Percentiles rank a stretch among this genome's conserved stretches.
Evolutionary conservation across 2,329 filamentous ascomycete species (phyloP).

Genomic region (Epichloe aotearoae): DNA sequence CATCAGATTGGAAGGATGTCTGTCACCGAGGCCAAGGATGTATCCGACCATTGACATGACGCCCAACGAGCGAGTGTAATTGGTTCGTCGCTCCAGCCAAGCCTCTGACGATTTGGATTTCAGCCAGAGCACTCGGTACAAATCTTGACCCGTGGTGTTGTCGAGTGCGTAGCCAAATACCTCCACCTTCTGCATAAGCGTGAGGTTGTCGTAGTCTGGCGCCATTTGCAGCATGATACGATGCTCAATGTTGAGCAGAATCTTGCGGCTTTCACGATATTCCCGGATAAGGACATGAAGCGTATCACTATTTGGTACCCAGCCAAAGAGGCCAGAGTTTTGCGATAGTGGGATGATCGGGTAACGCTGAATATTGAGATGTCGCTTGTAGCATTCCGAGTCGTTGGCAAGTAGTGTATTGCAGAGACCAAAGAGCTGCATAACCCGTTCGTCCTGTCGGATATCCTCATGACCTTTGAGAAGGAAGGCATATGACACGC

Average conservation of each 20-base stretch:
- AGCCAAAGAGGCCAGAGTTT: slow-evolving; percentile 86
- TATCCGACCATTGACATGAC: slow-evolving; percentile 99
- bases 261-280: slow-evolving; percentile 93
- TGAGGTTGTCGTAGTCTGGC: slow-evolving; percentile 95
- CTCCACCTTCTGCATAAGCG: slow-evolving; percentile 99
- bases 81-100: slow-evolving; percentile 96
- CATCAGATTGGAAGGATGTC: slow-evolving; percentile 96
- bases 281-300: slow-evolving; percentile 93
- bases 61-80: slow-evolving; percentile 90
- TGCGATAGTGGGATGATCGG: slow-evolving; percentile 95
- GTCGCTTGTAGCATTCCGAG: slow-evolving; percentile 90
- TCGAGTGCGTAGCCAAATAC: slow-evolving; percentile 98
- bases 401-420: slow-evolving; percentile 92
- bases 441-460: slow-evolving; percentile 94
- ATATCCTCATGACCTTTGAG: slow-evolving; percentile 99
- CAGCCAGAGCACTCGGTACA: slow-evolving; percentile 95
- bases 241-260: slow-evolving; percentile 96
- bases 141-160: slow-evolving; percentile 96
- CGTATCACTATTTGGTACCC: slow-evolving; percentile 96
- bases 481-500: slow-evolving; percentile 71
- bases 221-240: slow-evolving; percentile 99
- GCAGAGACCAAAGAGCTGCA: slow-evolving; percentile 96
- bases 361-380: slow-evolving; percentile 91
- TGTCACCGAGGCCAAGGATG: slow-evolving; percentile 89
- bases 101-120: slow-evolving; percentile 98